phyloP scores from a whole-genome alignment of 495 filamentous ascomycete genomes.

The Podospora pseudocomata region DNA sequence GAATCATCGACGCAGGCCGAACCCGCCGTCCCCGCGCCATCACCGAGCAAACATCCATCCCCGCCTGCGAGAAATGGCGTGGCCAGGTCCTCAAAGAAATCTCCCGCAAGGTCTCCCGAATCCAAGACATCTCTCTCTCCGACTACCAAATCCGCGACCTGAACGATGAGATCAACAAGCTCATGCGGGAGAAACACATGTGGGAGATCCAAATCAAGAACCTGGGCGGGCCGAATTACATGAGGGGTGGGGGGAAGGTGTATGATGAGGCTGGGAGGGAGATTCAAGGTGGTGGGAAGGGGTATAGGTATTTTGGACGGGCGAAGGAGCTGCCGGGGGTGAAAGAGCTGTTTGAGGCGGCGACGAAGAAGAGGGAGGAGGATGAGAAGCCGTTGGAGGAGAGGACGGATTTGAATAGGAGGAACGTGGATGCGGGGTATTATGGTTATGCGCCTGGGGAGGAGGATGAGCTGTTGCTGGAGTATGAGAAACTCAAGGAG shows the following conservation, averaged over 20 bases:
- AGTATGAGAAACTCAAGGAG: constrained; percentile 81
- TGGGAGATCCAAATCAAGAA: constrained; percentile 97
- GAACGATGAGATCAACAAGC: constrained; percentile 98
- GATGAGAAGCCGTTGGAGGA: constrained; percentile 58
- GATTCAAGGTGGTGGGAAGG: constrained; percentile 83
- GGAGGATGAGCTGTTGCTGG: constrained; percentile 80
- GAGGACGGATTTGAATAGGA: constrained; percentile 61
- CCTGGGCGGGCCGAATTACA: constrained; percentile 94
- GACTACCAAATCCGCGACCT: constrained; percentile 97
- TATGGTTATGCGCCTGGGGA: constrained; percentile 94
- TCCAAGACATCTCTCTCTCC: constrained; percentile 82
- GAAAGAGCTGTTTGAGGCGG: constrained; percentile 90
- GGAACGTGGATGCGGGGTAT: constrained; percentile 87
- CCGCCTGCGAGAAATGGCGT: constrained; percentile 94
- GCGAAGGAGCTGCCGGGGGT: constrained; percentile 90
- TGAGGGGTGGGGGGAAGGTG: constrained; percentile 81
- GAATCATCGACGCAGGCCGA: constrained; percentile 91
- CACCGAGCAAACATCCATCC: constrained; percentile 77
- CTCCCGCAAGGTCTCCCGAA: constrained; percentile 90
- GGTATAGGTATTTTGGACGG: constrained; percentile 81
- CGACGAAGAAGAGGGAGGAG: constrained; percentile 51
- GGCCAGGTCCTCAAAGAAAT: constrained; percentile 97
- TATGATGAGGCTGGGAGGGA: constrained; percentile 91
- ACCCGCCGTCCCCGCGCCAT: constrained; percentile 86
- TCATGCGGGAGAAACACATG: constrained; percentile 97